Evolutionary conservation across 768 basidiomycete species (phyloP).

Genomic region (Cyathus striatus): DNA sequence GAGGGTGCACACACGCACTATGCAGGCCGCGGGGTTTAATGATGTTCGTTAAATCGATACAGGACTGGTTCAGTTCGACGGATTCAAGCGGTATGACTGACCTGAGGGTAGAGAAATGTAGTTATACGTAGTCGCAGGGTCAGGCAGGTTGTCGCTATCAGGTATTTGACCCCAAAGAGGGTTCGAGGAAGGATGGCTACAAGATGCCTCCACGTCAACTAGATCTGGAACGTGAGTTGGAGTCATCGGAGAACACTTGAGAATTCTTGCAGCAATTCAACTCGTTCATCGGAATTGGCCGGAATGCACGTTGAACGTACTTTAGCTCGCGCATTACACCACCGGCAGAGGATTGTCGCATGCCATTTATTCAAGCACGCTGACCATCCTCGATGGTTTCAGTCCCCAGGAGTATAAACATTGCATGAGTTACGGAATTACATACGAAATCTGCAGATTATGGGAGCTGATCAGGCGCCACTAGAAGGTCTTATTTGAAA

Average conservation of each 20-base stretch:
- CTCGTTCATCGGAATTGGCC: not conserved
- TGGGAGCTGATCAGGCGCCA: conserved; percentile 8
- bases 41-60: no score
- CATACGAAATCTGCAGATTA: conserved; percentile 2
- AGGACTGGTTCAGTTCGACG: no score
- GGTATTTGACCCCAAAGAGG: no score
- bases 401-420: not conserved
- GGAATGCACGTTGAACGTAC: not conserved
- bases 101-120: no score
- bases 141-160: no score
- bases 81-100: no score
- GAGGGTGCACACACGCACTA: no score
- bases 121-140: no score
- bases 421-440: conserved; percentile 7
- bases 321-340: not conserved
- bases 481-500: not conserved
- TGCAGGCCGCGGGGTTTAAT: no score
- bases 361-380: no score
- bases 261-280: not conserved
- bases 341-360: no score
- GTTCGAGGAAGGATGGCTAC: conserved; percentile 6
- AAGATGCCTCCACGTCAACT: conserved; percentile 15
- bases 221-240: conserved; percentile 2
- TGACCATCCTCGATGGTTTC: not conserved
- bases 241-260: not conserved